Evolutionary conservation across 75 land plant species (phyloP).

Genomic region (Cupressus sempervirens): DNA sequence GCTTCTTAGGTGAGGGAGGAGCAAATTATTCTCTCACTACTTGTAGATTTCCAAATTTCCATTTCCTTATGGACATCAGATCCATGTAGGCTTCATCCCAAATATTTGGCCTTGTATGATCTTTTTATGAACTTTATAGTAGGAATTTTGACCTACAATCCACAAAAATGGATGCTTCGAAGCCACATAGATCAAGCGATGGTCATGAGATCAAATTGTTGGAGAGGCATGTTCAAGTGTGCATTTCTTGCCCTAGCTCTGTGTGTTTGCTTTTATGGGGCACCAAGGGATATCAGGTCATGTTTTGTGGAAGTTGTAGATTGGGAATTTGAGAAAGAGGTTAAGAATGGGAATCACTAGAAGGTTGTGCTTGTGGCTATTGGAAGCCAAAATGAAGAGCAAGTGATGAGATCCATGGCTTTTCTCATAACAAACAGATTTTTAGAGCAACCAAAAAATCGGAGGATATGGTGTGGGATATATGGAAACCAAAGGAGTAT

Average conservation of each 20-base stretch:
- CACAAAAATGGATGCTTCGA: not conserved
- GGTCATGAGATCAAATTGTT: not conserved
- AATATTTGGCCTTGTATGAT: not conserved
- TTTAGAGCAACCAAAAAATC: not conserved
- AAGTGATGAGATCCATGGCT: constrained; percentile 47
- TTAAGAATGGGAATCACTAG: constrained; percentile 13
- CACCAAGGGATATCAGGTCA: constrained; percentile 38
- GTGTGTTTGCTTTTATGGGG: constrained; percentile 54
- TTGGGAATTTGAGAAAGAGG: constrained; percentile 13
- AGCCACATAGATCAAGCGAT: not conserved
- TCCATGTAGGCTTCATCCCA: not conserved
- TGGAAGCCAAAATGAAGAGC: constrained; percentile 55
- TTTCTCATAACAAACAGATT: constrained; percentile 52
- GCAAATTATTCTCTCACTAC: constrained; percentile 23
- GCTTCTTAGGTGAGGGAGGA: not conserved
- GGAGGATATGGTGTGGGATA: not conserved
- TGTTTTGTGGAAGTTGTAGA: constrained; percentile 25
- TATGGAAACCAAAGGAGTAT: too few relatives aligned
- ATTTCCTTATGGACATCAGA: constrained; percentile 52
- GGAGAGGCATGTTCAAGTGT: constrained; percentile 37
- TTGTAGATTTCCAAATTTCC: constrained; percentile 36
- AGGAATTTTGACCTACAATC: constrained; percentile 38
- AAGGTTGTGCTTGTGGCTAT: constrained; percentile 25
- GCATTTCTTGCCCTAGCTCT: constrained; percentile 32
- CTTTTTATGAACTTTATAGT: constrained; percentile 30